phyloP scores from a whole-genome alignment of 345 rosid genomes.

The Lepidium sativum region DNA sequence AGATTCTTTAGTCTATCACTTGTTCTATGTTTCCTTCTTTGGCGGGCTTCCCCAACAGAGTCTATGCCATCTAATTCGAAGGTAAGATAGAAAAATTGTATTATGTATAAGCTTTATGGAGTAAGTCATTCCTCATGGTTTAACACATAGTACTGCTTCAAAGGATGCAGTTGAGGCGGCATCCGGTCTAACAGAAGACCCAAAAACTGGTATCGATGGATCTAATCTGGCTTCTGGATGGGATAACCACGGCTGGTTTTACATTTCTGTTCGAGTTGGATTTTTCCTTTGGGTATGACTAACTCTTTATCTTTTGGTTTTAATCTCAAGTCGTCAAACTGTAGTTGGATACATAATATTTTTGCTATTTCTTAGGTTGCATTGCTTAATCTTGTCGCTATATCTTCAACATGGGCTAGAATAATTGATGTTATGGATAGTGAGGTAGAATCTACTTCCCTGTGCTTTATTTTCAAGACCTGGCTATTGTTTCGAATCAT shows the following conservation, averaged over 20 bases:
- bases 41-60: slow-evolving; percentile 54
- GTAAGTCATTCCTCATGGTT: not conserved
- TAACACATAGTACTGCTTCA: slow-evolving; percentile 15
- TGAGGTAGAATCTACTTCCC: slow-evolving; percentile 48
- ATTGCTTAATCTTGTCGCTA: slow-evolving; percentile 81
- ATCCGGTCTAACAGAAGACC: slow-evolving; percentile 30
- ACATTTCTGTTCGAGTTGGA: slow-evolving; percentile 70
- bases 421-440: slow-evolving; percentile 86
- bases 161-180: slow-evolving; percentile 41
- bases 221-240: slow-evolving; percentile 33
- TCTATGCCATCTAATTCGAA: slow-evolving; percentile 32
- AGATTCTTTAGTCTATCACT: slow-evolving; percentile 87
- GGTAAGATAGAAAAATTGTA: slow-evolving; percentile 35
- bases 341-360: not conserved
- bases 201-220: slow-evolving; percentile 22
- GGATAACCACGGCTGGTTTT: slow-evolving; percentile 60
- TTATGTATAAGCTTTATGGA: not conserved
- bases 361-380: slow-evolving; percentile 47
- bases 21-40: slow-evolving; percentile 61
- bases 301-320: not conserved
- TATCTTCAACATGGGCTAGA: slow-evolving; percentile 96
- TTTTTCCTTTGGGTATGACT: slow-evolving; percentile 78
- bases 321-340: not conserved
- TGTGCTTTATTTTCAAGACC: not conserved
- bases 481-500: slow-evolving; percentile 6